Conservation (phyloP, 257 asterid genomes). For the Scutellaria galericulata region DNA sequence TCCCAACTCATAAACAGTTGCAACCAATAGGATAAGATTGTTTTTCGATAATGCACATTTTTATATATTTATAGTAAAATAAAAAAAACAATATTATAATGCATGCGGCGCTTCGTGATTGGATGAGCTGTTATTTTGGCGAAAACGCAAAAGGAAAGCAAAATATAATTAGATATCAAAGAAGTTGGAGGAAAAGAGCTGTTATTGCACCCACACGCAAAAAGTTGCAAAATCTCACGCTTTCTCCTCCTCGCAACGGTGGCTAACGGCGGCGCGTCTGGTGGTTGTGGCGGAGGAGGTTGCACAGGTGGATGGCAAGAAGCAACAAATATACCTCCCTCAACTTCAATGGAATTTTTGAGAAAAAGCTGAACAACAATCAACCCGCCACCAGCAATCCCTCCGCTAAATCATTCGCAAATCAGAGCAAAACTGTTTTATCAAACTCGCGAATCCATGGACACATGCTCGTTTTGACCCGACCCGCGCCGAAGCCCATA, state of each 20-base stretch:
- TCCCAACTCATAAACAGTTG: too few species aligned
- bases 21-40: too few species aligned
- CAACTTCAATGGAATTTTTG: constrained; percentile 79
- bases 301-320: constrained; percentile 83
- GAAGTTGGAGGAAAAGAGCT: constrained; percentile 5
- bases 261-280: constrained; percentile 51
- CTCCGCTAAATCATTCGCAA: constrained; percentile 40
- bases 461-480: constrained; percentile 79
- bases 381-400: constrained; percentile 41
- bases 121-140: not conserved
- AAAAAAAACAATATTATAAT: not conserved
- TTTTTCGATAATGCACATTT: too few species aligned
- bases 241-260: constrained; percentile 47
- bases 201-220: constrained; percentile 31
- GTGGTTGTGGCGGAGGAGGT: constrained; percentile 43
- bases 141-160: not conserved
- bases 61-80: too few species aligned
- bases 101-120: constrained; percentile 14
- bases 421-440: constrained; percentile 45
- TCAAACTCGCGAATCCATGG: constrained; percentile 83
- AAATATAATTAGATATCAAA: not conserved
- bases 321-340: constrained; percentile 77
- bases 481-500: constrained; percentile 66
- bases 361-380: constrained; percentile 53
- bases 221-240: not conserved